These are phyloP conservation scores for Phalaenopsis aphrodite DNA, from an alignment of 106 monocot genomes.

Conservation along the genomic window DNA sequence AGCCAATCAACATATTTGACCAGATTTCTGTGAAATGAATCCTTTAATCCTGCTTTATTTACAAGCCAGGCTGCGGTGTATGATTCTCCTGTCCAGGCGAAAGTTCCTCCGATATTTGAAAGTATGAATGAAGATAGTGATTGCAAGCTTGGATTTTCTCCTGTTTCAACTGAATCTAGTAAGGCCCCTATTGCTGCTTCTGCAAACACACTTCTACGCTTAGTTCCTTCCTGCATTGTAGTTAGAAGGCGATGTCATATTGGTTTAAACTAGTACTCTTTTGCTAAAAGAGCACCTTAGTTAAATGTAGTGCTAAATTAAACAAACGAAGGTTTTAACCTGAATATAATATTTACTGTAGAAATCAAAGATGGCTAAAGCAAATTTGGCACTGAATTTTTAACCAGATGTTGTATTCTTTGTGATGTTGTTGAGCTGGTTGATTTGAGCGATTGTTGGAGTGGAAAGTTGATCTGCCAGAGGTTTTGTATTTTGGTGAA, in stretches of 20 bases:
- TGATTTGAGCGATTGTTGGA: too few relatives aligned
- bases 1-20: conserved; percentile 83
- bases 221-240: conserved; percentile 48
- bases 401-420: too few relatives aligned
- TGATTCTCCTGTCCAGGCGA: conserved; percentile 84
- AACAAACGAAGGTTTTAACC: too few relatives aligned
- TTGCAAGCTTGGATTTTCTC: conserved; percentile 38
- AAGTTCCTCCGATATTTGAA: conserved; percentile 91
- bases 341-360: too few relatives aligned
- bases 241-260: neutral
- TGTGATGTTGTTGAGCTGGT: too few relatives aligned
- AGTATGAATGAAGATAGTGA: conserved; percentile 63
- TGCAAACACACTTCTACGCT: conserved; percentile 53
- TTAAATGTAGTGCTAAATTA: neutral
- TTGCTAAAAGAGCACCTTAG: neutral
- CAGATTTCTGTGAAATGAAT: conserved; percentile 53
- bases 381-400: too few relatives aligned
- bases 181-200: conserved; percentile 75
- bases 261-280: neutral
- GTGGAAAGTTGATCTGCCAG: too few relatives aligned
- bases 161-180: conserved; percentile 52
- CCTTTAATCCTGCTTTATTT: conserved; percentile 68
- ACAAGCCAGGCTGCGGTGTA: conserved; percentile 81
- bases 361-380: too few relatives aligned
- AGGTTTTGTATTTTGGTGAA: too few relatives aligned